Base-by-base conservation (phyloP, 176 grass and related monocot genomes). In the Triticum turgidum region DNA sequence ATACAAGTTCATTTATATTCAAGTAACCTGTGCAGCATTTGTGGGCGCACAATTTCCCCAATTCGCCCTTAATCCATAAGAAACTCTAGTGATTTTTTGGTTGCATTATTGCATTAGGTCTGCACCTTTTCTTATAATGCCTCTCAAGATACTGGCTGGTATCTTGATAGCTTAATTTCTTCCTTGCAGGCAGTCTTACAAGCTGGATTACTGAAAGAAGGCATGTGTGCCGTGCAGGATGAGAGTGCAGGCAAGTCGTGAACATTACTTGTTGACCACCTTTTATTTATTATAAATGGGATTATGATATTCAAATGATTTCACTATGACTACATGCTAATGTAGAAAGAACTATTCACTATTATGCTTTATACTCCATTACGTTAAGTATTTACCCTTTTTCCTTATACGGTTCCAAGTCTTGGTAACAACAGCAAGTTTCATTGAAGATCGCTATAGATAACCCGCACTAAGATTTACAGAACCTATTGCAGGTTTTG, bases 171-270 rank as follows among this genome's bases (percentile, higher is more conserved):
- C 49, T 71, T 76, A 68, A 61, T 82, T 77, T 92, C 79, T 44
- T 61, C 76, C 67, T 47, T 87, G 41, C 62, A 98, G 95, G 73
- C 89, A 58, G 91, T 98, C 38, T 66, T 98, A 89, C 91, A 93
- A 86, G 91, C 93, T 83, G 95, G 95, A 79, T 84, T 98, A 69
- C 83, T 98, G 27, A 91, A 93, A 84, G 86, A 95, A 75, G 95
- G 95, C 80, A 87, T 98, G 61, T 98, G 95, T 89, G 92, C 93
- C 45, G 93, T 98, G 81, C 95, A 98, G 86, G 95, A 98, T 83
- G 95, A 98, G 90, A 98, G 95, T 85, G 95, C 95, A 92, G 95
- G 95, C 85, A 83, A 87, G 83, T 84, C 25, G n/a, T 44, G 80
- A 66, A 65, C 61, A 34, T 84, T 83, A 18, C 62, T 83, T 75